These are phyloP conservation scores for Lentinula guzmanii DNA, from an alignment of 768 basidiomycete genomes.

Conservation along the genomic window DNA sequence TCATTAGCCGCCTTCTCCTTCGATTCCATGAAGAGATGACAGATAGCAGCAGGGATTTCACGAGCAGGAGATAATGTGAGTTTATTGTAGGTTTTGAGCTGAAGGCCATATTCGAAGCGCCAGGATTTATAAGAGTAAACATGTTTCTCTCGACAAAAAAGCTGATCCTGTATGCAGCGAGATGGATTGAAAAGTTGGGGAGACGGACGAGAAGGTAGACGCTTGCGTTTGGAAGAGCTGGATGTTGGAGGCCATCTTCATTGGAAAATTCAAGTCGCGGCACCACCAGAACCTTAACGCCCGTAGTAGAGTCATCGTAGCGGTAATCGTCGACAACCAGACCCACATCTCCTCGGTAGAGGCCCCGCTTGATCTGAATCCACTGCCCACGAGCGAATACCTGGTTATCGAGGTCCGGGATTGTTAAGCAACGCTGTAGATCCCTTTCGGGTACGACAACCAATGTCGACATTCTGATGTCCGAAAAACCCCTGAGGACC, in stretches of 20 bases:
- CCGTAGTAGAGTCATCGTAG: not conserved
- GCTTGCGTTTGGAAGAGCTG: not conserved
- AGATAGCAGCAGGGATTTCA: not conserved
- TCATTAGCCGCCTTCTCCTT: not conserved
- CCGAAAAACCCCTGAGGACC: not conserved
- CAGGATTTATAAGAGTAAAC: not conserved
- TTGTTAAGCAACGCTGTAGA: not conserved
- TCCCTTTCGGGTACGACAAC: not conserved
- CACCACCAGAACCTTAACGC: not conserved
- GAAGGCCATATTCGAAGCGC: not conserved
- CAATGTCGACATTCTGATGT: not conserved
- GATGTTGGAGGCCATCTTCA: not conserved
- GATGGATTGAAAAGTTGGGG: not conserved
- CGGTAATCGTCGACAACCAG: not conserved
- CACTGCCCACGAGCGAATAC: not conserved
- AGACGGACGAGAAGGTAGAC: not conserved
- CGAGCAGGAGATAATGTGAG: not conserved
- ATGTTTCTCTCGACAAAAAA: not conserved
- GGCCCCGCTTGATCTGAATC: not conserved
- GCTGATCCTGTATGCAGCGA: not conserved
- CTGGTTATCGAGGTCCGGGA: not conserved
- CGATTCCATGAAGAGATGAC: not conserved
- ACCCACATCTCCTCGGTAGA: not conserved
- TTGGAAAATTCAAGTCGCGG: not conserved
- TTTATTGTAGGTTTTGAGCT: not conserved